Conservation (phyloP, 345 rosid species). For the Boechera stricta region DNA sequence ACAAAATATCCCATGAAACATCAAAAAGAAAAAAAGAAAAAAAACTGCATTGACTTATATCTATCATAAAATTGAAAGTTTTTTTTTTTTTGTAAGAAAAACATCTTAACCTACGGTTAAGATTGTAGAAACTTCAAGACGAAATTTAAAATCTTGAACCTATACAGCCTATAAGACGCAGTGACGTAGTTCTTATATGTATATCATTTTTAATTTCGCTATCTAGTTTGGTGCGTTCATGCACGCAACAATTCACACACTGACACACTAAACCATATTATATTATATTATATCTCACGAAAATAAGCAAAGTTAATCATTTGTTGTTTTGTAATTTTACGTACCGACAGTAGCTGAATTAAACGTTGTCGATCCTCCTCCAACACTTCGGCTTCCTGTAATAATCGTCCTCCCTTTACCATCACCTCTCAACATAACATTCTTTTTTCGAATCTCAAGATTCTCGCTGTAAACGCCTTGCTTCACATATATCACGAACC, state of each 20-base stretch:
- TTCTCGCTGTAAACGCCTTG: constrained; percentile 76
- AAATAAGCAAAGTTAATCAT: neutral
- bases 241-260: constrained; percentile 16
- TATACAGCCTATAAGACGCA: neutral
- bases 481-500: constrained; percentile 78
- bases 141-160: neutral
- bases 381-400: constrained; percentile 86
- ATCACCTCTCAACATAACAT: constrained; percentile 85
- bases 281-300: neutral
- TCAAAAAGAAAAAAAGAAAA: neutral
- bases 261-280: neutral
- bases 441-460: constrained; percentile 61
- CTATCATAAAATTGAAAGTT: neutral
- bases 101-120: neutral
- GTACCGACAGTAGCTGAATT: constrained; percentile 90
- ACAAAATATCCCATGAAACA: neutral
- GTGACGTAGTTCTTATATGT: neutral
- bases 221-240: constrained; percentile 16
- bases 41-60: constrained; percentile 3
- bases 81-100: neutral
- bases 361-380: constrained; percentile 84
- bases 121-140: neutral
- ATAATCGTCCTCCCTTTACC: constrained; percentile 75
- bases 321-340: constrained; percentile 38
- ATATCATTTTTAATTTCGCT: neutral